Evolutionary conservation across 768 basidiomycete species (phyloP).

Genomic region (Pleurotus ostreatus): DNA sequence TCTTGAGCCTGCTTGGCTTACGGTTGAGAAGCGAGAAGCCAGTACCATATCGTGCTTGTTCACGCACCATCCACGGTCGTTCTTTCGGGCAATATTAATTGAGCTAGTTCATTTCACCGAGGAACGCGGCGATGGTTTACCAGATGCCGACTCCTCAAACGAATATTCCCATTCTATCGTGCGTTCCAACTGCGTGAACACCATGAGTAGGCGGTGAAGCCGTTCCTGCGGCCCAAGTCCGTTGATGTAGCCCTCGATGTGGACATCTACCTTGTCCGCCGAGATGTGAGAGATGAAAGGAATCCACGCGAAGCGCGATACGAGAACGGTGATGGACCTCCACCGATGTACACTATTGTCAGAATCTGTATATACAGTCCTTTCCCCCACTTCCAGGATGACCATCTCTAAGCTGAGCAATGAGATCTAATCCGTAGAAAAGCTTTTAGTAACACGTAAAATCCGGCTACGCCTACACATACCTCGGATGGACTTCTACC

Average conservation of each 20-base stretch:
- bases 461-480: background rate
- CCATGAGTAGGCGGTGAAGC: conserved; percentile 12
- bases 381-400: conserved; percentile 13
- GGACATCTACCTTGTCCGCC: conserved; percentile 10
- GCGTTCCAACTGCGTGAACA: conserved; percentile 11
- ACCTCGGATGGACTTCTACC: too few species aligned
- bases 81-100: too few species aligned
- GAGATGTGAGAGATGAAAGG: conserved; percentile 12
- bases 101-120: too few species aligned
- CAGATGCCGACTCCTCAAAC: background rate
- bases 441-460: background rate
- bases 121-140: background rate
- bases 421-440: conserved; percentile 7
- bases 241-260: conserved; percentile 15
- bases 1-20: background rate
- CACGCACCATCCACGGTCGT: background rate
- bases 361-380: conserved; percentile 4
- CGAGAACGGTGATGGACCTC: too few species aligned
- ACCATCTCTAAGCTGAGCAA: conserved; percentile 10
- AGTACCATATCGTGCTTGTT: background rate
- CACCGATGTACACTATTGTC: too few species aligned
- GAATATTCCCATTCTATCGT: conserved; percentile 3
- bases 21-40: background rate
- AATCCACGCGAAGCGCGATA: conserved; percentile 12
- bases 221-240: conserved; percentile 12